These are phyloP conservation scores for Nicotiana sylvestris DNA, from an alignment of 257 asterid genomes.

Conservation along the genomic window DNA sequence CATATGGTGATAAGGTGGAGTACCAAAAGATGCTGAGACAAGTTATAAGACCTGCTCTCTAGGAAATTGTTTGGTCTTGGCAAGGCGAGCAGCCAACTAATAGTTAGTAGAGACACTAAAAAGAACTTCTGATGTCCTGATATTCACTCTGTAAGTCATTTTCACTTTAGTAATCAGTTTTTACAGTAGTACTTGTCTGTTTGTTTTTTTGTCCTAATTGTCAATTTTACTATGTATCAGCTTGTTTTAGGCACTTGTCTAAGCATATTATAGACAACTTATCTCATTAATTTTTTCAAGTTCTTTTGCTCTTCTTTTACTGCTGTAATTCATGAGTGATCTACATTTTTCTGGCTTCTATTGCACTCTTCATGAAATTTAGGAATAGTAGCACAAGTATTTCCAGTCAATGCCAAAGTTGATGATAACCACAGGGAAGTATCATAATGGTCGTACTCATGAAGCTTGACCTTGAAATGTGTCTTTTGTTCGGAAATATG, in stretches of 20 bases:
- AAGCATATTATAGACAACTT: neutral
- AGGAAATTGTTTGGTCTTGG: constrained; percentile 55
- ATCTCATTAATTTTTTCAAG: neutral
- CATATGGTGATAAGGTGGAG: constrained; percentile 49
- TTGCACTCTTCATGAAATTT: neutral
- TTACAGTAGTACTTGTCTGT: neutral
- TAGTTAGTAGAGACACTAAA: neutral
- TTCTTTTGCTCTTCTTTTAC: neutral
- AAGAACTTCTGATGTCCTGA: neutral
- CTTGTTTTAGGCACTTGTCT: neutral
- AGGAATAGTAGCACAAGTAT: neutral
- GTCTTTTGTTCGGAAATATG: neutral
- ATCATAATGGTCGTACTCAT: neutral
- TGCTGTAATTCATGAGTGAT: neutral
- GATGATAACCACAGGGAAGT: neutral
- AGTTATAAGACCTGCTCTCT: constrained; percentile 32
- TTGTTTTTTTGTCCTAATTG: constrained; percentile 5
- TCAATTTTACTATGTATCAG: neutral
- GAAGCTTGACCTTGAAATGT: neutral
- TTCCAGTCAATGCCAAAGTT: neutral
- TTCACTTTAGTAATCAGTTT: neutral
- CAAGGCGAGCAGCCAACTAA: constrained; percentile 34
- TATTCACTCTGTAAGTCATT: neutral
- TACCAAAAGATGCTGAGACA: constrained; percentile 44
- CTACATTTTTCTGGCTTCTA: neutral